These are phyloP conservation scores for Acorus calamus DNA, from an alignment of 106 monocot species.

Conservation along the genomic window DNA sequence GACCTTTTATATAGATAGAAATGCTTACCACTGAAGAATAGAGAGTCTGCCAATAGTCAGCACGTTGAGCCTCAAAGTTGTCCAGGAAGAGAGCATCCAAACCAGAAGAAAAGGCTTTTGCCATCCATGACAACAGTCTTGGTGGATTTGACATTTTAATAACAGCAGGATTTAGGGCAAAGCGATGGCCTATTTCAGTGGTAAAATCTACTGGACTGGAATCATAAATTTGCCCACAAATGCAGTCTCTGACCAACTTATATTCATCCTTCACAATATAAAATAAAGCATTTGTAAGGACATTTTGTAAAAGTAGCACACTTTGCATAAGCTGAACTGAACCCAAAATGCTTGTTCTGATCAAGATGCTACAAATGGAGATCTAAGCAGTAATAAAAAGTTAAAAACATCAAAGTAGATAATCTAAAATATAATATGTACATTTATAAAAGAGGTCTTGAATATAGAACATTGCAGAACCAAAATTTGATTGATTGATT, in stretches of 20 bases:
- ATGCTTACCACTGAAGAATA: slow-evolving; percentile 63
- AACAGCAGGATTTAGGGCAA: slow-evolving; percentile 41
- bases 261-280: slow-evolving; percentile 54
- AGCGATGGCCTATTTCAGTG: slow-evolving; percentile 53
- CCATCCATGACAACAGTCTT: slow-evolving; percentile 55
- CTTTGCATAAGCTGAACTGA: no score
- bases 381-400: no score
- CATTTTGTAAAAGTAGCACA: no score
- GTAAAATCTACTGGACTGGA: slow-evolving; percentile 79
- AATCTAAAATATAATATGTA: no score
- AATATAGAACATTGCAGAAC: no score
- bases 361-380: no score
- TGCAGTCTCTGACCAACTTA: slow-evolving; percentile 43
- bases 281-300: background rate
- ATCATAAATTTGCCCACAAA: slow-evolving; percentile 89
- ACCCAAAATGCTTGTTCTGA: no score
- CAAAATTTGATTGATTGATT: no score
- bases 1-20: background rate
- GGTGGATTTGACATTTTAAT: slow-evolving; percentile 34
- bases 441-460: no score
- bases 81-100: slow-evolving; percentile 57
- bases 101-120: slow-evolving; percentile 56
- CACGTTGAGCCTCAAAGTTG: slow-evolving; percentile 63
- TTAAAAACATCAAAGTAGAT: no score
- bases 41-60: slow-evolving; percentile 69